phyloP scores from a whole-genome alignment of 805 yeast species.

The Ogataea methylovora region DNA sequence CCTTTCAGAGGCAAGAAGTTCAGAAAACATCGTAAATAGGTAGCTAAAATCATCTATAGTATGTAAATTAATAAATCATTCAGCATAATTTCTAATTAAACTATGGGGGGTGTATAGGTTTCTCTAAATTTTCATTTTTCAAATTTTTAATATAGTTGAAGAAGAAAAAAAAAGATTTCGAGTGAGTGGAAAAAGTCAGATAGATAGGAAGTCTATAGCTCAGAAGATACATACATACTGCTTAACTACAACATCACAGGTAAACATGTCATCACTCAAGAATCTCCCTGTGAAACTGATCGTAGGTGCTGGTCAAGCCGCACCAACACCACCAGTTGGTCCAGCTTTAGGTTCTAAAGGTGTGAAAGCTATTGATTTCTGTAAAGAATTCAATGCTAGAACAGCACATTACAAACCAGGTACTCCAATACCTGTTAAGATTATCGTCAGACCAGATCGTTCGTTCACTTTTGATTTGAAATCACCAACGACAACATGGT shows the following conservation, averaged over 20 bases:
- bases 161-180: not conserved
- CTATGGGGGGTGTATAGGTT: too few relatives aligned
- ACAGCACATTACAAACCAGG: constrained; percentile 85
- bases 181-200: not conserved
- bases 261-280: constrained; percentile 30
- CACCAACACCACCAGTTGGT: constrained; percentile 98
- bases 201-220: not conserved
- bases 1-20: not conserved
- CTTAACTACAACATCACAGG: too few relatives aligned
- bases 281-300: constrained; percentile 76
- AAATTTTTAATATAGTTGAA: not conserved
- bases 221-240: too few relatives aligned
- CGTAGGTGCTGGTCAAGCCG: constrained; percentile 96
- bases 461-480: constrained; percentile 79
- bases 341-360: constrained; percentile 98
- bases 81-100: too few relatives aligned
- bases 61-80: too few relatives aligned
- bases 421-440: constrained; percentile 79
- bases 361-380: constrained; percentile 96
- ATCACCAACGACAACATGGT: constrained; percentile 87
- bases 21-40: not conserved
- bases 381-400: constrained; percentile 97
- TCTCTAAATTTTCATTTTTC: not conserved
- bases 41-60: not conserved
- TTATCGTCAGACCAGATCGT: constrained; percentile 90